Percentiles rank a stretch among this genome's conserved stretches.
Conservation (phyloP, 139 green algal species). For the Chlorella sorokiniana region DNA sequence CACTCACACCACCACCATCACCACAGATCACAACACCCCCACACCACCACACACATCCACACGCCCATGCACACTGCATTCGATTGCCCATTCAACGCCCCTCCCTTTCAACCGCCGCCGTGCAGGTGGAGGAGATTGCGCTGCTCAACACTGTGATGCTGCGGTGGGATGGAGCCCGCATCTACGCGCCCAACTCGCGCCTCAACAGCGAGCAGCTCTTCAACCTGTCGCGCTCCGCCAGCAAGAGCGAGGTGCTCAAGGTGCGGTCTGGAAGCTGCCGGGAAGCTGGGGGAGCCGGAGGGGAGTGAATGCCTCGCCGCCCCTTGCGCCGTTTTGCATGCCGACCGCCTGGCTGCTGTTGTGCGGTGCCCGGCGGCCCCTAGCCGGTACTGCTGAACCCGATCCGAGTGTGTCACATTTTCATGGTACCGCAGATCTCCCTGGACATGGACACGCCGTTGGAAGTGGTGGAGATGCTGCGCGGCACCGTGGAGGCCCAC, state of each 20-base stretch:
- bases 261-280: not conserved
- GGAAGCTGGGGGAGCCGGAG: not conserved
- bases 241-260: constrained; percentile 13
- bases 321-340: not conserved
- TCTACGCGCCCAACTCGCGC: constrained; percentile 61
- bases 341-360: not conserved
- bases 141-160: constrained; percentile 59
- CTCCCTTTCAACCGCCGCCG: not conserved
- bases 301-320: not conserved
- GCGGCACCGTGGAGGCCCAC: not conserved
- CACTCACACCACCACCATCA: too few relatives aligned
- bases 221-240: constrained; percentile 48
- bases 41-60: too few relatives aligned
- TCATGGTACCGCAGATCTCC: constrained; percentile 31
- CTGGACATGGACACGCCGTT: constrained; percentile 49
- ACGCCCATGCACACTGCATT: too few relatives aligned
- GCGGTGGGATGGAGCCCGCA: constrained; percentile 44
- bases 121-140: constrained; percentile 63
- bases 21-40: too few relatives aligned
- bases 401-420: too few relatives aligned
- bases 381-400: too few relatives aligned
- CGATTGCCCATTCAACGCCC: too few relatives aligned
- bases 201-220: constrained; percentile 47
- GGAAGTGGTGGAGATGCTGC: constrained; percentile 45
- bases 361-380: too few relatives aligned